Conservation (phyloP, 23 red algal species). For the Gracilaria domingensis region DNA sequence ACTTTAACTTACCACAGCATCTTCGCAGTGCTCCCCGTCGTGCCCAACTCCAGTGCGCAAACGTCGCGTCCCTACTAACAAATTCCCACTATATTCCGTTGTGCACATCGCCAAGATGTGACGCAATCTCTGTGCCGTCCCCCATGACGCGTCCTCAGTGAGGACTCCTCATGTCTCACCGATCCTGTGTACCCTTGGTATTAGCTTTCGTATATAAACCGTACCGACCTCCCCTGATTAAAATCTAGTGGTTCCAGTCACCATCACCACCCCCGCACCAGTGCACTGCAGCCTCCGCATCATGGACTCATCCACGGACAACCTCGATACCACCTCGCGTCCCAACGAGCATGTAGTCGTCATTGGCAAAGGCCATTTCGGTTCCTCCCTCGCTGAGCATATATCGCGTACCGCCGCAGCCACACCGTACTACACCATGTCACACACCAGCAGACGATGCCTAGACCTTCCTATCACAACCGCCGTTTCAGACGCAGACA, state of each 20-base stretch:
- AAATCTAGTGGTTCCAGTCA: too few species aligned
- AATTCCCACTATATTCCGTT: too few species aligned
- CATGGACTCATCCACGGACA: not conserved
- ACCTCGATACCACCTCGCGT: not conserved
- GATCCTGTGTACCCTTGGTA: too few species aligned
- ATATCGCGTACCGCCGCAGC: slow-evolving; percentile 7
- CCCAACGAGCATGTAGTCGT: slow-evolving; percentile 6
- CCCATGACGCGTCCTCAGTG: too few species aligned
- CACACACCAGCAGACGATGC: not conserved
- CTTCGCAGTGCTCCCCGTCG: too few species aligned
- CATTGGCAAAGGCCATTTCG: slow-evolving; percentile 12
- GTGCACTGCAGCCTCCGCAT: not conserved
- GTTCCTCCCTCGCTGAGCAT: not conserved
- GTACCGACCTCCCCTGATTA: not conserved
- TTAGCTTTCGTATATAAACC: not conserved
- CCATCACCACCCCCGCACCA: too few species aligned
- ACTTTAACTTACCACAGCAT: too few species aligned
- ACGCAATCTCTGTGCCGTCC: not conserved
- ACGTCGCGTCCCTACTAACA: too few species aligned
- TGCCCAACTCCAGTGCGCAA: too few species aligned
- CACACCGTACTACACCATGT: not conserved
- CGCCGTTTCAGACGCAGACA: slow-evolving; percentile 17
- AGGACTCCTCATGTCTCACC: too few species aligned
- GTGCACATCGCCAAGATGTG: slow-evolving; percentile 18
- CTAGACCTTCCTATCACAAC: not conserved